Conservation (phyloP, 371 early-diverging fungal species). For the Apophysomyces variabilis region DNA sequence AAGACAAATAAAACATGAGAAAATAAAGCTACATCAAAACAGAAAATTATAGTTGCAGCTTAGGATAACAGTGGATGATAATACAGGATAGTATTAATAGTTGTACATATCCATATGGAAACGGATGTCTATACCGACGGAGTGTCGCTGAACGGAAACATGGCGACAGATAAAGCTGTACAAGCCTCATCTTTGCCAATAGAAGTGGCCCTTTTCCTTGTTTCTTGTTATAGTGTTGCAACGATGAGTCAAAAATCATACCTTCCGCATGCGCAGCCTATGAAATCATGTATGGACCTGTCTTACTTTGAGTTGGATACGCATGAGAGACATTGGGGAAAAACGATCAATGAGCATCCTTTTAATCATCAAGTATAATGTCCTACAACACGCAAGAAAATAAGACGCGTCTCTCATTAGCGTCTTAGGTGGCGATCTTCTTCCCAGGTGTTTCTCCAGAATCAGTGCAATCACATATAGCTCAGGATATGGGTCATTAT, state of each 20-base stretch:
- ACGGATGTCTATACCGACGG: too few relatives aligned
- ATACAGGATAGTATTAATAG: too few relatives aligned
- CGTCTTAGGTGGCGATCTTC: constrained; percentile 24
- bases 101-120: too few relatives aligned
- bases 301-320: constrained; percentile 33
- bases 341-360: constrained; percentile 48
- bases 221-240: neutral
- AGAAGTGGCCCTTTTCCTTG: too few relatives aligned
- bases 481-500: constrained; percentile 27
- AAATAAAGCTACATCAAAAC: too few relatives aligned
- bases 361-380: constrained; percentile 57
- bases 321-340: constrained; percentile 30
- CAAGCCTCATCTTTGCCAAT: too few relatives aligned
- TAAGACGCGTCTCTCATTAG: neutral
- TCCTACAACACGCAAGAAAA: neutral
- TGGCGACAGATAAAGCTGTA: too few relatives aligned
- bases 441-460: constrained; percentile 39
- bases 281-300: constrained; percentile 27
- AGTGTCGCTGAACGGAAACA: too few relatives aligned
- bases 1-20: too few relatives aligned
- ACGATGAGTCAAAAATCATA: constrained; percentile 35
- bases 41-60: too few relatives aligned
- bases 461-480: constrained; percentile 21
- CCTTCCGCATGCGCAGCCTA: constrained; percentile 14
- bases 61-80: too few relatives aligned